These are phyloP conservation scores for Mycena leptocephala DNA, from an alignment of 768 basidiomycete genomes.

Conservation along the genomic window DNA sequence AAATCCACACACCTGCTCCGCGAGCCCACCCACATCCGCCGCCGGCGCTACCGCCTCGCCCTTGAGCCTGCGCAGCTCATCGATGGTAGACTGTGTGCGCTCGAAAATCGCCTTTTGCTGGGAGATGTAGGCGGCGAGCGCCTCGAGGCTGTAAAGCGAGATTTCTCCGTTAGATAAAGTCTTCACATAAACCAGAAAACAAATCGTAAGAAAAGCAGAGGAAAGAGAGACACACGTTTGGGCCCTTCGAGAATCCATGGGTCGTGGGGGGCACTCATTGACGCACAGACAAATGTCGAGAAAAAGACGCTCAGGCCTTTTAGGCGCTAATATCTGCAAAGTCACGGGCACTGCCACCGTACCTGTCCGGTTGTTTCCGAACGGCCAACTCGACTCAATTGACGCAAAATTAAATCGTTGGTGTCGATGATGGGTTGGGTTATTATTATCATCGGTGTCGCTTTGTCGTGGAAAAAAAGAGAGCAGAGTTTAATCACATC, in stretches of 20 bases:
- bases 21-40: constrained; percentile 52
- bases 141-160: constrained; percentile 69
- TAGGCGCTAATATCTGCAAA: background rate
- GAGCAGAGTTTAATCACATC: too few relatives aligned
- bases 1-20: constrained; percentile 28
- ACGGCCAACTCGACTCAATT: too few relatives aligned
- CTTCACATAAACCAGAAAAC: too few relatives aligned
- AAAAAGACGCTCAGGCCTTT: background rate
- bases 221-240: constrained; percentile 15
- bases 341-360: too few relatives aligned
- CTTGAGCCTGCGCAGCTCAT: constrained; percentile 65
- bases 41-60: constrained; percentile 54
- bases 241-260: constrained; percentile 21
- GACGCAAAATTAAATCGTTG: too few relatives aligned
- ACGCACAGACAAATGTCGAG: background rate
- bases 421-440: too few relatives aligned
- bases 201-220: background rate
- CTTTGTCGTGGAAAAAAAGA: too few relatives aligned
- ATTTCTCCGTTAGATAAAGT: too few relatives aligned
- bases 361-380: too few relatives aligned
- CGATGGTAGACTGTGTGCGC: constrained; percentile 76
- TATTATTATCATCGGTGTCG: too few relatives aligned
- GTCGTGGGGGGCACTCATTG: constrained; percentile 24
- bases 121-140: constrained; percentile 78
- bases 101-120: constrained; percentile 73